Evolutionary conservation across 2,329 filamentous ascomycete genomes (phyloP).

Genomic region (Chrysoporthe deuterocubensis): DNA sequence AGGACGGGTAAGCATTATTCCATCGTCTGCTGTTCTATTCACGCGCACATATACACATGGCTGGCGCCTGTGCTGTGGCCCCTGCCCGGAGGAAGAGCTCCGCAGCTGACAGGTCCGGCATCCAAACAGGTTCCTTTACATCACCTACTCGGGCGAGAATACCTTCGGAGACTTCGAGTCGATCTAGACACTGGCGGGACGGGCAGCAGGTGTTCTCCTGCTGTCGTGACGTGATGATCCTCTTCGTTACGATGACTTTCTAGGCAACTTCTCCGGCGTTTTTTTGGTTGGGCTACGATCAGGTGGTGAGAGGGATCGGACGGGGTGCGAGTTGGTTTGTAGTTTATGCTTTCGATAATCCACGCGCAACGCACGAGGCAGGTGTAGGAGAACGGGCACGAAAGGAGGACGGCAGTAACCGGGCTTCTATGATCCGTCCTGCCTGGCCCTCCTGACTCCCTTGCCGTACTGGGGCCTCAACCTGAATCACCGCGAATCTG

Average conservation of each 20-base stretch:
- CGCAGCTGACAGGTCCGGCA: slow-evolving; percentile 20
- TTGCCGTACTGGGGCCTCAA: slow-evolving; percentile 1
- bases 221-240: slow-evolving; percentile 22
- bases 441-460: slow-evolving; percentile 3
- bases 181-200: slow-evolving; percentile 14
- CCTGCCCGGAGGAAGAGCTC: background rate
- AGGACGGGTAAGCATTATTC: slow-evolving; percentile 61
- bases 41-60: background rate
- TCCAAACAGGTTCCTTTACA: slow-evolving; percentile 84
- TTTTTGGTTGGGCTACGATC: slow-evolving; percentile 26
- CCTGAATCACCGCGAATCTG: slow-evolving; percentile 16
- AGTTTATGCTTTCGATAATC: slow-evolving; percentile 10
- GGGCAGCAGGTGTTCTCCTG: slow-evolving; percentile 12
- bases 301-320: slow-evolving; percentile 17
- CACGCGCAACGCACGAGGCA: slow-evolving; percentile 1
- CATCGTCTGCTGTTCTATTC: background rate
- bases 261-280: slow-evolving; percentile 27
- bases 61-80: background rate
- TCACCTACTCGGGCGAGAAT: slow-evolving; percentile 99
- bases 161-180: slow-evolving; percentile 74
- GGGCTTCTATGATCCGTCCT: background rate
- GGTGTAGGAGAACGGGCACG: slow-evolving; percentile 9
- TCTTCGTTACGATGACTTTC: slow-evolving; percentile 28
- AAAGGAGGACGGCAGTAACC: background rate
- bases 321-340: slow-evolving; percentile 17